Evolutionary conservation across 1,284 basidiomycete species (phyloP), one percentile per base, ranked within the genome.

Genomic region (Irpex sp.): DNA sequence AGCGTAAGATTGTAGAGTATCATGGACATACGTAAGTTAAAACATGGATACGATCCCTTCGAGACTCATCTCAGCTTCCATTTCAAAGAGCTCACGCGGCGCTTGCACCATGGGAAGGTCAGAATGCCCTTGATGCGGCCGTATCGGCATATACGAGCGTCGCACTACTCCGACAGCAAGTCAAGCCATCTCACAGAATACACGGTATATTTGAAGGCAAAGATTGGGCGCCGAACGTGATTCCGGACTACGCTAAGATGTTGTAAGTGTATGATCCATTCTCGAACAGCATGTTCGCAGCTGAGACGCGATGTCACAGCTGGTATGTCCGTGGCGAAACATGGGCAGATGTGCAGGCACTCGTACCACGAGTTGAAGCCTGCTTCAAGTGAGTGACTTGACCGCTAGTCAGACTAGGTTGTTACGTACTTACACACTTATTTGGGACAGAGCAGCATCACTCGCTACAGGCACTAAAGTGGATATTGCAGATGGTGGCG

Each of bases 81-180:
- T 47, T 54, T 40, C 17, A 4, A 13, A 91, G 91, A 47, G 88
- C 91, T 8, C 92, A 94, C 72, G 92, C 92, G 13, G 89, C 86
- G 17, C 82, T 82, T 26, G 82, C 89, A 4, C 92, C 91, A 19
- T 94, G 92, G 92, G 89, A 94, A 75, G 94, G 91, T 26, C 82
- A 84, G 62, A 96, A 96, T 71, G 93, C 94, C 1, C 81, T 93
- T 44, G 94, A 95, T 73, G 94, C 93, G 0, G 93, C 91, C 2
- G 89, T 94, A 63, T 76, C 91, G 6, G 89, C 92, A 1, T 96
- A 96, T 75, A 85, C 83, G 4, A 84, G 84, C 64, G 81, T 96
- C 44, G 86, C 91, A 3, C 83, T 86, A 2, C 80, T 96, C 48
- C 83, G 94, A n/a, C 93, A 87, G 72, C 85, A 86, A 69, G 72